Evolutionary conservation across 495 filamentous ascomycete species (phyloP).

Genomic region (Thermothielavioides terrestris): DNA sequence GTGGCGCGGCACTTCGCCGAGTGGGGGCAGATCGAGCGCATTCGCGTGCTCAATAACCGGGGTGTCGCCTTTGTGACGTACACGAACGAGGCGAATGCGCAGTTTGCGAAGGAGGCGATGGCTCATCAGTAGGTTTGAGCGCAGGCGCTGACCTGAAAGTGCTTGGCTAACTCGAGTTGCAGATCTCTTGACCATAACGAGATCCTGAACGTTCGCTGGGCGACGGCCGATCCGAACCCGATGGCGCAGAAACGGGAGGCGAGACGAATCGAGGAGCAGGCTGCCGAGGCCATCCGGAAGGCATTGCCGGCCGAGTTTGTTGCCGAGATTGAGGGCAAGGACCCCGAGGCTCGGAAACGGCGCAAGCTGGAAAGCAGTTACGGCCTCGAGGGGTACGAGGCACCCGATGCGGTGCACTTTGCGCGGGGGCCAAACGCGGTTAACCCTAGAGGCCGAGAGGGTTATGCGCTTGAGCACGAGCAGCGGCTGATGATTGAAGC

Average conservation of each 20-base stretch:
- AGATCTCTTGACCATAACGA: constrained; percentile 62
- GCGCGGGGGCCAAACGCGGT: constrained; percentile 55
- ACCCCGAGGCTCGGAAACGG: constrained; percentile 75
- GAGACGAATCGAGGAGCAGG: constrained; percentile 85
- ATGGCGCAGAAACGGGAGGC: constrained; percentile 90
- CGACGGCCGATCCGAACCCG: constrained; percentile 92
- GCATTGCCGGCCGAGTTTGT: constrained; percentile 90
- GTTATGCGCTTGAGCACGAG: constrained; percentile 39
- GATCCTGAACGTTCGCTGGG: constrained; percentile 94
- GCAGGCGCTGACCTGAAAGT: too few relatives aligned
- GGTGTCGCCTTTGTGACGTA: constrained; percentile 93
- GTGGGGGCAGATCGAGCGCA: constrained; percentile 86
- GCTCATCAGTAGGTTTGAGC: constrained; percentile 57
- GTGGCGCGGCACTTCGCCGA: constrained; percentile 87
- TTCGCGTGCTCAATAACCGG: constrained; percentile 77
- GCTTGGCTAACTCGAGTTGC: neutral
- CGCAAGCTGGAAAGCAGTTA: constrained; percentile 86
- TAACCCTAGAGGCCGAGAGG: constrained; percentile 47
- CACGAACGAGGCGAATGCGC: constrained; percentile 71
- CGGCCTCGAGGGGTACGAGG: constrained; percentile 85
- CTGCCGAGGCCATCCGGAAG: constrained; percentile 86
- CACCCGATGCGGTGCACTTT: constrained; percentile 91
- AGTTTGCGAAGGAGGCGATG: constrained; percentile 92
- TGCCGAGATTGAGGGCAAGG: constrained; percentile 85
- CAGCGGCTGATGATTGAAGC: constrained; percentile 44